Evolutionary conservation across 2,329 filamentous ascomycete genomes (phyloP).

Genomic region (Macrophomina pseudophaseolina): DNA sequence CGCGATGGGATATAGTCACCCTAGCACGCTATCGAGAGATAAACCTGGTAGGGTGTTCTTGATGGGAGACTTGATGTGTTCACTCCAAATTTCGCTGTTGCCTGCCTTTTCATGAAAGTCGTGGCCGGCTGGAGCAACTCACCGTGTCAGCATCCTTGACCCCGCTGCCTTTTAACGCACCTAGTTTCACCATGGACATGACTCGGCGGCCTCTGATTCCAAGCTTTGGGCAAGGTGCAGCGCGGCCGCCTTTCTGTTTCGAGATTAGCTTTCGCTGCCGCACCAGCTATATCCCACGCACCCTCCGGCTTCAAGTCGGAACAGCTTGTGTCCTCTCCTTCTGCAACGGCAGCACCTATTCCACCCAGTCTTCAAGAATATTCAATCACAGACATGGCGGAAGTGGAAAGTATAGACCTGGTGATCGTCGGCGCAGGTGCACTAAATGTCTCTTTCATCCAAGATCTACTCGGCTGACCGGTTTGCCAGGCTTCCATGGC

Average conservation of each 20-base stretch:
- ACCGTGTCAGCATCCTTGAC: background rate
- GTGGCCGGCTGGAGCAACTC: background rate
- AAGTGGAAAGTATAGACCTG: background rate
- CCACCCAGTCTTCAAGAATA: background rate
- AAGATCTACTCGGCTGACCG: background rate
- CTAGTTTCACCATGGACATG: background rate
- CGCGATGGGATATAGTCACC: no score
- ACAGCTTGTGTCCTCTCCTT: background rate
- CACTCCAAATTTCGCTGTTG: background rate
- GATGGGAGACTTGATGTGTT: no score
- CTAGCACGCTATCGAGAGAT: no score
- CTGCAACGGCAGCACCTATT: no score
- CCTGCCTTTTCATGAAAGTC: background rate
- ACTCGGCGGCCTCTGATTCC: background rate
- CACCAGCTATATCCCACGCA: background rate
- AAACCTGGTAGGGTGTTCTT: no score
- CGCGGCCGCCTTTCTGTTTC: background rate
- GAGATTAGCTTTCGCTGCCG: background rate
- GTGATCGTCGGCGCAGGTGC: constrained; percentile 20
- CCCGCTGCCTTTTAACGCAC: background rate
- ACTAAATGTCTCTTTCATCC: no score
- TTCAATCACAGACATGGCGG: background rate
- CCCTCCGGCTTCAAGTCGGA: background rate
- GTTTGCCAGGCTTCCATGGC: constrained; percentile 43
- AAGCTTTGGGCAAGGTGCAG: background rate